A percentile compares a stretch with the other conserved stretches of the same genome.
These are phyloP conservation scores for Arthroderma uncinatum DNA, from an alignment of 2,329 filamentous ascomycete species.

Conservation along the genomic window DNA sequence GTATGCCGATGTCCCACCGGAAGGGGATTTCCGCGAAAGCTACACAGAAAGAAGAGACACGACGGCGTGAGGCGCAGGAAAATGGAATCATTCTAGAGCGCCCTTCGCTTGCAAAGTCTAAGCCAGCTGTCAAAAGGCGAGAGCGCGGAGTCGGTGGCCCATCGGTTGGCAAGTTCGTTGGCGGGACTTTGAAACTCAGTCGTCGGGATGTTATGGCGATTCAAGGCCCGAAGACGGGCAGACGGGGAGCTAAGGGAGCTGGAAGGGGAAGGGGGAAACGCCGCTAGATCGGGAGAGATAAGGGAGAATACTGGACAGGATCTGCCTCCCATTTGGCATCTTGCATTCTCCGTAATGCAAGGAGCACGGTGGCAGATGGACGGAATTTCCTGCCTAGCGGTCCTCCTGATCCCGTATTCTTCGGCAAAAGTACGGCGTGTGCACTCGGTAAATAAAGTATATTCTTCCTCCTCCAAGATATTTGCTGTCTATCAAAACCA, in stretches of 20 bases:
- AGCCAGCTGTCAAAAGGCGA: conserved; percentile 34
- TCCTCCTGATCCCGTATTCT: not conserved
- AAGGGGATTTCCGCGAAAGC: conserved; percentile 70
- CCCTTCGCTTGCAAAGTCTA: conserved; percentile 26
- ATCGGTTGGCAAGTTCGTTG: conserved; percentile 65
- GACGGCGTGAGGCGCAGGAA: conserved; percentile 70
- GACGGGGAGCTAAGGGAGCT: conserved; percentile 12
- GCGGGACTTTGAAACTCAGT: conserved; percentile 68
- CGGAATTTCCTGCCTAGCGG: not conserved
- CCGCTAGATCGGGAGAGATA: not conserved
- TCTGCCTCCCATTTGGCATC: not conserved
- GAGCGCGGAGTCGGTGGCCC: conserved; percentile 61
- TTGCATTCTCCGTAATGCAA: not conserved
- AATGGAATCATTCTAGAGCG: conserved; percentile 81
- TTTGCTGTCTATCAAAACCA: not conserved
- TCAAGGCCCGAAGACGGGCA: conserved; percentile 37
- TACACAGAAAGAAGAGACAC: conserved; percentile 53
- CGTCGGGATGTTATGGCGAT: conserved; percentile 64
- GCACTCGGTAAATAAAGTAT: conserved; percentile 2
- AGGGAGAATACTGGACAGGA: not conserved
- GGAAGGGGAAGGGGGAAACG: conserved; percentile 6
- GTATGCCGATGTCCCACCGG: conserved; percentile 79
- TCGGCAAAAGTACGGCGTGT: not conserved
- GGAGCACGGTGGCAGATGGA: not conserved
- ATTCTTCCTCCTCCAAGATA: not conserved